Base-by-base conservation (phyloP, 2,329 filamentous ascomycete species). In the Pestalotiopsis sp. region DNA sequence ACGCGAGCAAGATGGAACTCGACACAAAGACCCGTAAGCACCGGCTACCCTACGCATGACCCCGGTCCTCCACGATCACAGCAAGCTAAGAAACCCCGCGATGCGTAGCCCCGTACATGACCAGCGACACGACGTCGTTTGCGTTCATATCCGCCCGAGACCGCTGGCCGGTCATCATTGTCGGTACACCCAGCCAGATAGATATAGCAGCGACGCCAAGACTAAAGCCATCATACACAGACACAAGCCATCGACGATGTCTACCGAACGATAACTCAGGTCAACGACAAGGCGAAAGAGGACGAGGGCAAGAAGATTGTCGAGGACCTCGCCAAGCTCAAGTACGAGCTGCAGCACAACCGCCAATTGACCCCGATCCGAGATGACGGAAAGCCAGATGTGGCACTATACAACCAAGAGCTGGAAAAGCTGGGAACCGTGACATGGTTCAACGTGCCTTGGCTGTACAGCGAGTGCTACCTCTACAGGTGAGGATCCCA, bases 331-430 rank as follows among this genome's bases (percentile, higher is more conserved):
- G 92, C 91, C 4, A 88, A 86, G 72, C 86, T 99, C 75, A 99
- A 99, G 83, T 98, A 98, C 82, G 95, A 98, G 82, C 83, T 98
- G 59, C 93, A 97, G 79, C 96, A 99, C 78, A 91, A 98, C 80
- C 90, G 94, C 58, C 84, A 89, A 71, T 81, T 98, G 74, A 91
- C 87, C 0, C 93, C 92, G 2, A 85, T 97, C 23, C 81, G 83
- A 14, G 92, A 97, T 73, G 95, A 97, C 78, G 93, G 93, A 68
- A 85, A 89, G 72, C 80, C 89, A 12, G 94, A 98, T 75, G 89
- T 98, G 38, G 86, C 86, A 14, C 85, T 87, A 56, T 99, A 98
- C 83, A 99, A 99, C 82, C 85, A 90, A 72, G 95, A 98, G 80
- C 83, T 99, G 5, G 87, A 92, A 73, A 86, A 91, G 72, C 86